Evolutionary conservation across 345 rosid species (phyloP).

Genomic region (Fremontodendron californicum): DNA sequence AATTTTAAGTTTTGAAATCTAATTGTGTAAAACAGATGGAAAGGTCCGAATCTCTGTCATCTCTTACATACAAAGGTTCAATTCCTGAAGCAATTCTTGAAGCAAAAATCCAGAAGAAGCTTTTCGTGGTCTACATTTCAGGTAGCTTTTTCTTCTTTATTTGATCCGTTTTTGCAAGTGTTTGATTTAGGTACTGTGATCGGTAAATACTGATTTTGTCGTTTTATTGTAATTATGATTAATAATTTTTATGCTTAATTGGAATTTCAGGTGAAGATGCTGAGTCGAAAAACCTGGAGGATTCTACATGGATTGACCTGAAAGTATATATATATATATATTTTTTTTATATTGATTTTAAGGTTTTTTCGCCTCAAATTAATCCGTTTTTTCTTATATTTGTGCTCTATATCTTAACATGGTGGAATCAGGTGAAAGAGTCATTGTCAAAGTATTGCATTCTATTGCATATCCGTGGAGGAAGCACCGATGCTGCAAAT

Average conservation of each 20-base stretch:
- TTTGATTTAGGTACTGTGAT: neutral
- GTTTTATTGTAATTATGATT: neutral
- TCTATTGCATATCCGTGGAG: conserved; percentile 56
- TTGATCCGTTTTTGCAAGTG: neutral
- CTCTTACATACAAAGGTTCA: conserved; percentile 61
- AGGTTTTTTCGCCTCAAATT: neutral
- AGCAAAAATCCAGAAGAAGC: conserved; percentile 70
- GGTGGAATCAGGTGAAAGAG: conserved; percentile 54
- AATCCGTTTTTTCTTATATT: neutral
- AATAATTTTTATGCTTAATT: neutral
- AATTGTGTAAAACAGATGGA: conserved; percentile 48
- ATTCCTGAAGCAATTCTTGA: conserved; percentile 67
- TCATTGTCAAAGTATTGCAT: conserved; percentile 70
- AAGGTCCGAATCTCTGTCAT: conserved; percentile 34
- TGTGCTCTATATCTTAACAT: neutral
- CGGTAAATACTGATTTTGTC: neutral
- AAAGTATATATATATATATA: no score
- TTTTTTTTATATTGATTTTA: neutral
- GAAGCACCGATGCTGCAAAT: conserved; percentile 58
- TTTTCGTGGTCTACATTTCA: conserved; percentile 77
- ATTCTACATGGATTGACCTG: conserved; percentile 53
- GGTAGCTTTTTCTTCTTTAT: conserved; percentile 35
- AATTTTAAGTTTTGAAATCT: neutral
- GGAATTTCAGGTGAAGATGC: conserved; percentile 47
- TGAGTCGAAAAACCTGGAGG: conserved; percentile 52